Evolutionary conservation across 2,329 filamentous ascomycete genomes (phyloP).

Genomic region (Colletotrichum cordylinicola): DNA sequence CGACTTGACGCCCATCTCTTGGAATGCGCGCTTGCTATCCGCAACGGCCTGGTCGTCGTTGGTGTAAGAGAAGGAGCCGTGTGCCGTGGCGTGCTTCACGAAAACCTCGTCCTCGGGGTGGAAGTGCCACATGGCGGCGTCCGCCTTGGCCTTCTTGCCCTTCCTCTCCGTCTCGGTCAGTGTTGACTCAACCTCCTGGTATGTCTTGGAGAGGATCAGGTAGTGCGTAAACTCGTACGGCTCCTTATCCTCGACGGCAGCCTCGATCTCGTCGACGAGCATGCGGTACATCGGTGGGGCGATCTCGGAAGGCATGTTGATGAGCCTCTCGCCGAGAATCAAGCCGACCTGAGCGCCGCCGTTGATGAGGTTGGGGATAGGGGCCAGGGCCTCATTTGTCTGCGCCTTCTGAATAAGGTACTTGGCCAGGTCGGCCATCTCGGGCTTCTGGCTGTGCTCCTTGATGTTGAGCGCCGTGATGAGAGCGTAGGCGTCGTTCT

Average conservation of each 20-base stretch:
- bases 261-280: conserved; percentile 89
- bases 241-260: conserved; percentile 87
- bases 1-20: conserved; percentile 87
- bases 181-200: conserved; percentile 83
- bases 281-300: conserved; percentile 94
- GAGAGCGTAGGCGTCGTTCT: conserved; percentile 91
- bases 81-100: conserved; percentile 74
- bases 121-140: conserved; percentile 81
- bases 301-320: conserved; percentile 96
- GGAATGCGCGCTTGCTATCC: conserved; percentile 93
- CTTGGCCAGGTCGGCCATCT: conserved; percentile 71
- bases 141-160: conserved; percentile 70
- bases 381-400: conserved; percentile 59
- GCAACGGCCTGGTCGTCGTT: conserved; percentile 82
- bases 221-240: conserved; percentile 95
- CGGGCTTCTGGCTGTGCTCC: conserved; percentile 77
- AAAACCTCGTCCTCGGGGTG: conserved; percentile 95
- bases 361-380: conserved; percentile 62
- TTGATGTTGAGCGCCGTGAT: conserved; percentile 85
- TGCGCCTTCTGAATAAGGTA: conserved; percentile 71
- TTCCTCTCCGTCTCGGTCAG: conserved; percentile 70
- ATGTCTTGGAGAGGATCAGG: conserved; percentile 89
- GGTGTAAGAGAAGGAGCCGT: conserved; percentile 77
- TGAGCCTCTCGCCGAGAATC: conserved; percentile 88
- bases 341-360: conserved; percentile 72